A percentile compares a stretch with the other conserved stretches of the same genome.
phyloP scores from a whole-genome alignment of 2,329 filamentous ascomycete species.

The Cladosporium colombiae region DNA sequence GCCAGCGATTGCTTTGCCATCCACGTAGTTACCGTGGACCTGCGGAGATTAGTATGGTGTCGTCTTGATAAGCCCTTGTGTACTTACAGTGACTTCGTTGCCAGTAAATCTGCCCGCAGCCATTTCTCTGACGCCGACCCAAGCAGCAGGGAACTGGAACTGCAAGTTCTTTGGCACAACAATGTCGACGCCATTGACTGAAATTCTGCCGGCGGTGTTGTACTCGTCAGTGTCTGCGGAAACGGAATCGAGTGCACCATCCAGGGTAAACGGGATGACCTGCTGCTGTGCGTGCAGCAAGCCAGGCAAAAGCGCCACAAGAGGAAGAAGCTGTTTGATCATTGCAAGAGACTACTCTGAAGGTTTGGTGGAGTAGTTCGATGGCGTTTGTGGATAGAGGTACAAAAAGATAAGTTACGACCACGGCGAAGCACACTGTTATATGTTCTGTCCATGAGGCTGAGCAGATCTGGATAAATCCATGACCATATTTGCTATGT shows the following conservation, averaged over 20 bases:
- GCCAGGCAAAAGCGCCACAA: constrained; percentile 2
- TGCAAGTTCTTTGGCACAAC: constrained; percentile 53
- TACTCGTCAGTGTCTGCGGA: constrained; percentile 28
- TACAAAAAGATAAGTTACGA: neutral
- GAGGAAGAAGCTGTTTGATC: constrained; percentile 14
- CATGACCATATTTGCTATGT: neutral
- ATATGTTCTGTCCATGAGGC: constrained; percentile 3
- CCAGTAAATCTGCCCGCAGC: constrained; percentile 27
- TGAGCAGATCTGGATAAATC: neutral
- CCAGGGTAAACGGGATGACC: constrained; percentile 28
- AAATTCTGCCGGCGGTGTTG: constrained; percentile 51
- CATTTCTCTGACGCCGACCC: constrained; percentile 44
- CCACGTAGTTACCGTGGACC: constrained; percentile 44
- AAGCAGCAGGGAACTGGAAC: constrained; percentile 52
- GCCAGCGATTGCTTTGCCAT: constrained; percentile 41
- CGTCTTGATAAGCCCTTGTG: neutral
- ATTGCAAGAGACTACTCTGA: constrained; percentile 5
- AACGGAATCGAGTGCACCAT: constrained; percentile 34
- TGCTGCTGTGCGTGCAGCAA: constrained; percentile 3
- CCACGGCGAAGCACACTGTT: neutral
- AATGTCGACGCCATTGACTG: constrained; percentile 49
- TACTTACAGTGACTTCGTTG: constrained; percentile 32
- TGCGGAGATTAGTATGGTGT: constrained; percentile 9
- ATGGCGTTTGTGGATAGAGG: constrained; percentile 10
- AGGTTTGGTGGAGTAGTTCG: neutral